Conservation (phyloP, 352 stramenopile genomes). For the Pythium aristosporum region DNA sequence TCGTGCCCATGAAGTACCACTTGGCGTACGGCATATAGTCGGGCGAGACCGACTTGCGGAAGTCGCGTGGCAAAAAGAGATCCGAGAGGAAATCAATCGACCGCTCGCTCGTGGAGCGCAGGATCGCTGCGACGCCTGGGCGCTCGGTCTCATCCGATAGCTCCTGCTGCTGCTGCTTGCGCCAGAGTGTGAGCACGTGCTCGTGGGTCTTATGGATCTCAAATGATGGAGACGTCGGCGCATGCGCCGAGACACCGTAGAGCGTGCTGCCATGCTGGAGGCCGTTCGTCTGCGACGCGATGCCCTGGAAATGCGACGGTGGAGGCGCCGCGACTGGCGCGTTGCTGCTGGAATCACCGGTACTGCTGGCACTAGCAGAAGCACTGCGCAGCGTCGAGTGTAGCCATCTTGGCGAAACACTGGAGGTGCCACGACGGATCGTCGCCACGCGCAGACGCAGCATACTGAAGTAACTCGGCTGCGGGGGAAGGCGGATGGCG, state of each 20-base stretch:
- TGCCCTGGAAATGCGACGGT: slow-evolving; percentile 17
- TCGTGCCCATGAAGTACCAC: slow-evolving; percentile 81
- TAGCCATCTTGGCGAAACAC: slow-evolving; percentile 15
- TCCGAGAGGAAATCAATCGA: slow-evolving; percentile 57
- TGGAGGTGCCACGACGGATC: slow-evolving; percentile 4
- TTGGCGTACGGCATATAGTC: slow-evolving; percentile 89
- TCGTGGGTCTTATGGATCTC: slow-evolving; percentile 36
- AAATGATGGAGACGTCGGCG: slow-evolving; percentile 16
- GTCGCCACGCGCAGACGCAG: slow-evolving; percentile 10
- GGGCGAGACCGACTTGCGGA: slow-evolving; percentile 73
- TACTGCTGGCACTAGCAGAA: neutral
- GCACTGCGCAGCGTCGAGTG: slow-evolving; percentile 8
- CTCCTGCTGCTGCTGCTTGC: slow-evolving; percentile 17
- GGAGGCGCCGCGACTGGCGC: slow-evolving; percentile 10
- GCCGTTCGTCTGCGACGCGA: slow-evolving; percentile 41
- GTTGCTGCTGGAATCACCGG: neutral
- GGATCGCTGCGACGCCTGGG: slow-evolving; percentile 21
- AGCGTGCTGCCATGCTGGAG: slow-evolving; percentile 36
- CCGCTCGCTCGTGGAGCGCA: slow-evolving; percentile 34
- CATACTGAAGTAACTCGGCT: slow-evolving; percentile 5
- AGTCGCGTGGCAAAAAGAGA: slow-evolving; percentile 90
- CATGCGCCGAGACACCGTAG: slow-evolving; percentile 26
- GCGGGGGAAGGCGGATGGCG: neutral
- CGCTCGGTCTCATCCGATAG: neutral
- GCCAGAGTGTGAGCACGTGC: slow-evolving; percentile 36